Base-by-base conservation (phyloP, 2,329 filamentous ascomycete species). In the Aphanocladium album region DNA sequence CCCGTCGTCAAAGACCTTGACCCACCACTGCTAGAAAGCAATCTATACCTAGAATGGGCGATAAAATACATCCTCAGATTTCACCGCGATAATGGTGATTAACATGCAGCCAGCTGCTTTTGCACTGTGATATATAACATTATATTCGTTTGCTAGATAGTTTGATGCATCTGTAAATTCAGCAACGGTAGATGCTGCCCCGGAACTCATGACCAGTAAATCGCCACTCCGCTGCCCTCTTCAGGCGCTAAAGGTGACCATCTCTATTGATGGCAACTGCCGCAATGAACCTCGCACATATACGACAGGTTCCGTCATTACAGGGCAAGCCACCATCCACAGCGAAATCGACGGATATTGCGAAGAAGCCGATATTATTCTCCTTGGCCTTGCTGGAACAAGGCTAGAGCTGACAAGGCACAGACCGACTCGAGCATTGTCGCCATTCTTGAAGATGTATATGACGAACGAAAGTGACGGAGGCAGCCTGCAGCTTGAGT, bases 401-500 rank as follows among this genome's bases (percentile, higher is more conserved):
- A 25, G 56, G 23, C 25, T 59, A 5, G 57, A 59, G 39, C 27
- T 59, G 12, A 52, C 57, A 14, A 52, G 47, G 12, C 57, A 59
- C 37, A 59, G 52, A 25, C 57, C 57, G 5, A 59, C 57, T 3
- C 47, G 47, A 11, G 47, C 57, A 11, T 9, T 59, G 19, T 51
- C 57, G 14, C 57, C 39, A 14, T 59, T 52, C 27, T 39, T 59
- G 5, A 52, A 59, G 35, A 59, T 59, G 57, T 52, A 59, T 9
- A 59, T 52, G 57, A 52, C 27, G 39, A 7, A n/a, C n/a, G 57
- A 59, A 19, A 7, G 11, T 8, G 47, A 58, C 1, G 47, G 37
- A 2, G 23, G 56, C 12, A 45, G 25, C 35, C 25, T 52, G 14
- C 37, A 45, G 19, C 17, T 52, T 2, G 37, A 52, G 1, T 52